These are phyloP conservation scores for Parascedosporium putredinis DNA, from an alignment of 2,329 filamentous ascomycete species.

Conservation along the genomic window DNA sequence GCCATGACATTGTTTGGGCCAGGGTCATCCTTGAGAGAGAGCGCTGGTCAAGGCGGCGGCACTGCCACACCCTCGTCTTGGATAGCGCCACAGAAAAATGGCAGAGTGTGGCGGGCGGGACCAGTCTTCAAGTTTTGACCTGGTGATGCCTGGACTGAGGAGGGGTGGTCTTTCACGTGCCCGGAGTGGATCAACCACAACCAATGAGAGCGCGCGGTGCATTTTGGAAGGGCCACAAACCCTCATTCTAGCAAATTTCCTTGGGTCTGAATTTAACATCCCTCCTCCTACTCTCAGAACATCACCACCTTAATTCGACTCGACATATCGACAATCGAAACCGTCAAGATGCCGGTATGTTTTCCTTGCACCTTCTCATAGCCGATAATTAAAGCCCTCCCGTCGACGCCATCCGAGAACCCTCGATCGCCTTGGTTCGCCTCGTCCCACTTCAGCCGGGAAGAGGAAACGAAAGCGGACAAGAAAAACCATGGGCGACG, in stretches of 20 bases:
- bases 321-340: conserved; percentile 10
- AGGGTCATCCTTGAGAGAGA: background rate
- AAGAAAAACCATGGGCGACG: background rate
- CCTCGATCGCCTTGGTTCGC: background rate
- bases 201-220: background rate
- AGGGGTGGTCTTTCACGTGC: conserved; percentile 8
- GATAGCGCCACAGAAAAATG: too few species aligned
- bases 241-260: conserved; percentile 9
- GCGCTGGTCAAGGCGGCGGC: too few species aligned
- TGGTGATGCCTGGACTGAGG: too few species aligned
- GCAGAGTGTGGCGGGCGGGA: too few species aligned
- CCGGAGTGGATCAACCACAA: background rate
- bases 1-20: background rate
- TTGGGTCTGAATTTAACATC: conserved; percentile 6
- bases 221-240: conserved; percentile 7
- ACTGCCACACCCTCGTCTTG: too few species aligned
- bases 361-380: background rate
- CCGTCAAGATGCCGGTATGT: conserved; percentile 32
- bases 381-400: background rate
- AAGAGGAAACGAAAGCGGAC: too few species aligned
- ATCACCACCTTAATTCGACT: conserved; percentile 7
- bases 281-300: conserved; percentile 3
- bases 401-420: background rate
- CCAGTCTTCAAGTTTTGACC: too few species aligned
- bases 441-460: background rate